phyloP scores from a whole-genome alignment of 495 filamentous ascomycete genomes.

The Entonaema liquescens region DNA sequence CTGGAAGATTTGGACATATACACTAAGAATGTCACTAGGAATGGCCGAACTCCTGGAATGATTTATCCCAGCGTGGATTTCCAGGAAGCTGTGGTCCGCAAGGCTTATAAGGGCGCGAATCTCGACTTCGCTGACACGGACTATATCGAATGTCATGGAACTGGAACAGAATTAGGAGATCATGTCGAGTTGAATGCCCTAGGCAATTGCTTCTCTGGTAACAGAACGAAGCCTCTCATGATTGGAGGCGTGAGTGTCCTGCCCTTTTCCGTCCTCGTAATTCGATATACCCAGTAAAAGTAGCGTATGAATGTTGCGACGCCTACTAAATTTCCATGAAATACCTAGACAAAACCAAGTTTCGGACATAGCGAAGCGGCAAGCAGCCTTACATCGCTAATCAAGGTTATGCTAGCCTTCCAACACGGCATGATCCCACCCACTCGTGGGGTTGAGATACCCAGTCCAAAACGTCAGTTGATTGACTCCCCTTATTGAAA shows the following conservation, averaged over 20 bases:
- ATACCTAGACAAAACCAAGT: conserved; percentile 50
- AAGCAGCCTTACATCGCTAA: conserved; percentile 62
- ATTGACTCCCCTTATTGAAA: neutral
- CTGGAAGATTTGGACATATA: rapidly evolving
- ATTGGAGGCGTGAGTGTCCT: neutral
- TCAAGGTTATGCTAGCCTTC: conserved; percentile 63
- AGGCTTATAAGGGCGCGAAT: conserved; percentile 48
- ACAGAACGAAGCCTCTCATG: neutral
- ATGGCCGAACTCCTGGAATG: conserved; percentile 47
- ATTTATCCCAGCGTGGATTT: conserved; percentile 53
- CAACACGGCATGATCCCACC: conserved; percentile 58
- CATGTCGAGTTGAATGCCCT: neutral
- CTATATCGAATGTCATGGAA: conserved; percentile 57
- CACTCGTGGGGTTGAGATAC: conserved; percentile 52
- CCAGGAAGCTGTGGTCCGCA: conserved; percentile 56
- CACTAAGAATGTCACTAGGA: neutral
- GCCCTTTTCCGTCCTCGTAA: neutral
- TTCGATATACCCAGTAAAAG: neutral
- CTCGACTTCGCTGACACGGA: conserved; percentile 48
- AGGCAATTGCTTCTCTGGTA: neutral
- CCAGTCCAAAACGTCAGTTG: conserved; percentile 37
- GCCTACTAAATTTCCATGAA: neutral
- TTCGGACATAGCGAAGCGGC: conserved; percentile 65
- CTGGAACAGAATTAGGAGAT: neutral
- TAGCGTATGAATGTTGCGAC: neutral